A percentile compares a stretch with the other conserved stretches of the same genome.
Conservation (phyloP, 331 rosid species). For the Pyracantha coccinea region DNA sequence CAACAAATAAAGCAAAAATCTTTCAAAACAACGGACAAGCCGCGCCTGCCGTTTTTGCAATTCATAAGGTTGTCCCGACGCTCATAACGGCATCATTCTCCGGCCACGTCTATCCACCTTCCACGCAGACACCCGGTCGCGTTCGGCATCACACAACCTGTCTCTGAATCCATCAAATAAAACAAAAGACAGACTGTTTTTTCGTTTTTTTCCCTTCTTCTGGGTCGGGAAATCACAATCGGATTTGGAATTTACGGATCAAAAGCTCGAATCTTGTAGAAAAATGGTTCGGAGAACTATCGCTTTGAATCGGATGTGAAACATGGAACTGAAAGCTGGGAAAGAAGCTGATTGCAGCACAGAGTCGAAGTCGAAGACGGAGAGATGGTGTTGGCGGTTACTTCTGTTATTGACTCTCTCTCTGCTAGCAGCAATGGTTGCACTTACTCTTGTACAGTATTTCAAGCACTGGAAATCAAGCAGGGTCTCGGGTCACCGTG, state of each 20-base stretch:
- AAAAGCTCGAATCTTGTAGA: background rate
- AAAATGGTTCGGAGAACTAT: background rate
- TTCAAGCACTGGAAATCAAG: conserved; percentile 9
- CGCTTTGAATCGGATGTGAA: background rate
- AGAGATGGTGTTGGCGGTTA: conserved; percentile 22
- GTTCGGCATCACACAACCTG: background rate
- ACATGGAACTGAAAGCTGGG: conserved; percentile 21
- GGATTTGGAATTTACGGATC: background rate
- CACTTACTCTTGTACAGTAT: conserved; percentile 7
- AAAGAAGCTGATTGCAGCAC: background rate
- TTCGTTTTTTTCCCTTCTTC: background rate
- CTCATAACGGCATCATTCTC: background rate
- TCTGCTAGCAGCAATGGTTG: conserved; percentile 23
- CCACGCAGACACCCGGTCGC: background rate
- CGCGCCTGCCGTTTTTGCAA: background rate
- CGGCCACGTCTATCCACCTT: background rate
- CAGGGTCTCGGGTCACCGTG: conserved; percentile 49
- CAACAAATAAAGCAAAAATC: background rate
- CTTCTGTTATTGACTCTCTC: conserved; percentile 16
- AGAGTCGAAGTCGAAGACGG: conserved; percentile 7
- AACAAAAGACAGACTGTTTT: background rate
- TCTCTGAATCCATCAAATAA: background rate
- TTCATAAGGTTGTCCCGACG: background rate
- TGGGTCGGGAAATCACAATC: background rate
- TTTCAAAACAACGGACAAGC: background rate